Evolutionary conservation across 2,329 filamentous ascomycete genomes (phyloP).

Genomic region (Colletotrichum musae): DNA sequence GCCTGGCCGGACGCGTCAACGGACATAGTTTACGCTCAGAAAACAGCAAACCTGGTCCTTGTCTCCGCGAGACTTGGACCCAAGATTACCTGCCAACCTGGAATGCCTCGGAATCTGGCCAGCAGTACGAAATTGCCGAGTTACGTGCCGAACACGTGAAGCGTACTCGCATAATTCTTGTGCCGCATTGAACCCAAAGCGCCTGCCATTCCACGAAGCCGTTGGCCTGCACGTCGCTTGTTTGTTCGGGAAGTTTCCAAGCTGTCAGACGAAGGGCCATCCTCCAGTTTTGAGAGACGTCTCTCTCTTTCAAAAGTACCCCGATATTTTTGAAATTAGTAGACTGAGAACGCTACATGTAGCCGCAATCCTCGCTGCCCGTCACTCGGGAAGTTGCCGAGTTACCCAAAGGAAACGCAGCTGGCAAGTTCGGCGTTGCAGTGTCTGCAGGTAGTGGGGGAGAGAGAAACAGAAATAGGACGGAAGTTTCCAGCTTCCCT

Average conservation of each 20-base stretch:
- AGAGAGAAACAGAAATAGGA: conserved; percentile 4
- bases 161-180: conserved; percentile 7
- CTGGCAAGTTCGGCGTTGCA: neutral
- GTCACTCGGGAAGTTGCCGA: neutral
- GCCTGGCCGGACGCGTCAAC: neutral
- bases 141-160: conserved; percentile 10
- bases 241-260: conserved; percentile 4
- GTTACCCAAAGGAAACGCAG: neutral
- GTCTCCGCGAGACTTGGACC: neutral
- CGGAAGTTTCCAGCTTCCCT: neutral
- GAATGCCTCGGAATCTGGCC: neutral
- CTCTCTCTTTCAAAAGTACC: neutral
- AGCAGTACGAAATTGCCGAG: conserved; percentile 14
- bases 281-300: neutral
- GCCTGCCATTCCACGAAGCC: neutral
- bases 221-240: neutral
- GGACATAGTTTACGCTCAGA: neutral
- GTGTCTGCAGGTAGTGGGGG: neutral
- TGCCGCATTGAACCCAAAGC: conserved; percentile 3
- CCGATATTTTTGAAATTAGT: neutral
- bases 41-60: neutral
- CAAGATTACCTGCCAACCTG: neutral
- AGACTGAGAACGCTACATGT: neutral
- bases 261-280: conserved; percentile 4
- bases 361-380: neutral